These are phyloP conservation scores for Vitis vinifera DNA, from an alignment of 164 flowering plant genomes.

Conservation along the genomic window DNA sequence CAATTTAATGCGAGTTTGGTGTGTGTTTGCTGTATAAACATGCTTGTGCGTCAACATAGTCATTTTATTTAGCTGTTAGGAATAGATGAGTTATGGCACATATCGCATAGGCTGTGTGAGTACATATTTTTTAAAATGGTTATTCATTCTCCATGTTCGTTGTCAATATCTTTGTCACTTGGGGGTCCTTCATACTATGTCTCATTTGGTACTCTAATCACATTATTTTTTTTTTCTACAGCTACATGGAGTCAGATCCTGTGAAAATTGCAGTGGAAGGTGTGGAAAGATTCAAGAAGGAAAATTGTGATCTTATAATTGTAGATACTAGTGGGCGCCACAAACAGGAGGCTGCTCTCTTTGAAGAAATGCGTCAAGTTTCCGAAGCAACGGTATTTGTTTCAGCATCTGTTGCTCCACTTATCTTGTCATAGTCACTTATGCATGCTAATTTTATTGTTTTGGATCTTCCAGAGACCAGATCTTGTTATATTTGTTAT, in stretches of 20 bases:
- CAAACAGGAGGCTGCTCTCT: slow-evolving; percentile 94
- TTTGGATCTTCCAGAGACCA: slow-evolving; percentile 69
- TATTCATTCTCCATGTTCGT: no score
- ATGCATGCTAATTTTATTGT: background rate
- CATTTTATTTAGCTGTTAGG: no score
- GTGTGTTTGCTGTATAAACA: no score
- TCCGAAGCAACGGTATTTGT: slow-evolving; percentile 83
- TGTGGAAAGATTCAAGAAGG: slow-evolving; percentile 90
- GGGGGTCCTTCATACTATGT: background rate
- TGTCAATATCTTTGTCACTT: no score
- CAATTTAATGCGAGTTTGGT: no score
- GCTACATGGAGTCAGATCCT: slow-evolving; percentile 97
- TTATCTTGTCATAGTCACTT: background rate
- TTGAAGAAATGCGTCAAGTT: slow-evolving; percentile 99
- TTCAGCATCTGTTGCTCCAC: background rate
- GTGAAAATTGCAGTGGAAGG: slow-evolving; percentile 96
- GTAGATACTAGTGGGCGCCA: slow-evolving; percentile 99
- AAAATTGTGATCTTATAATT: slow-evolving; percentile 94
- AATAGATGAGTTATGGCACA: no score
- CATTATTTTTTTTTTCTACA: slow-evolving; percentile 29
- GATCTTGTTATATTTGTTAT: slow-evolving; percentile 96
- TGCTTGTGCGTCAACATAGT: no score
- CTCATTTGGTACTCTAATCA: background rate
- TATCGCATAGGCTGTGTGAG: no score
- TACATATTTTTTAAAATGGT: no score